Conservation (phyloP, 192 early-diverging fungal species). For the Coemansia sp. region DNA sequence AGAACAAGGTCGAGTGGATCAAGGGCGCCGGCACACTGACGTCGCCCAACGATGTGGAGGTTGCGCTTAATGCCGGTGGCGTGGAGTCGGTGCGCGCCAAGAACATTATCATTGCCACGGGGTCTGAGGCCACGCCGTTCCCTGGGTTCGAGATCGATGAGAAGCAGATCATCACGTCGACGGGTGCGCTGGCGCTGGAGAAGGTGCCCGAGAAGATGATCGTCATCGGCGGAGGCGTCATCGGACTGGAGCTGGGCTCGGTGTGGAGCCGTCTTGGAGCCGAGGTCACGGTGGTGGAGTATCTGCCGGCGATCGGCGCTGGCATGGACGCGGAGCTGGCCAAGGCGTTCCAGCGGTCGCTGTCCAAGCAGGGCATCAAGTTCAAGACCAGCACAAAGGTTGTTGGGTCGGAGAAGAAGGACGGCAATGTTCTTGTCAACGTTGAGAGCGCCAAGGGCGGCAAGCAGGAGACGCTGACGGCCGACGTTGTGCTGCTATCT, state of each 20-base stretch:
- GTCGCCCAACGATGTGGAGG: constrained; percentile 77
- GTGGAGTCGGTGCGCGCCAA: constrained; percentile 78
- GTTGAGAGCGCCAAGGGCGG: constrained; percentile 88
- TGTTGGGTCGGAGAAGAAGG: constrained; percentile 76
- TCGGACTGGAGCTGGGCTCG: constrained; percentile 98
- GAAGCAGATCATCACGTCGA: constrained; percentile 96
- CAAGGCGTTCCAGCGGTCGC: constrained; percentile 88
- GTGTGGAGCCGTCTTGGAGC: constrained; percentile 96
- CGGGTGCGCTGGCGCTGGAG: constrained; percentile 91
- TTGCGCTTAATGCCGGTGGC: constrained; percentile 79
- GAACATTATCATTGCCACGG: constrained; percentile 98
- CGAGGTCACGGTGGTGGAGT: constrained; percentile 96
- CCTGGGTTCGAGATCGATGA: constrained; percentile 95
- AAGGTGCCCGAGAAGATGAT: constrained; percentile 98
- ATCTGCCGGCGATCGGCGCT: constrained; percentile 87
- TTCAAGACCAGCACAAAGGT: constrained; percentile 99
- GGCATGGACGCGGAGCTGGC: constrained; percentile 97
- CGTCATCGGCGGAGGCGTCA: constrained; percentile 98
- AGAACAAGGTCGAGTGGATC: constrained; percentile 95
- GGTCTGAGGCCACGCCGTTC: constrained; percentile 91
- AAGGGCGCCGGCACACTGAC: constrained; percentile 89
- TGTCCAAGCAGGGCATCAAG: constrained; percentile 96
- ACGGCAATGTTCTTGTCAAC: constrained; percentile 87
- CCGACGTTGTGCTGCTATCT: constrained; percentile 90
- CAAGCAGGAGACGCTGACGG: constrained; percentile 77